A percentile compares a stretch with the other conserved stretches of the same genome.
These are phyloP conservation scores for Microdochium nivale DNA, from an alignment of 2,329 filamentous ascomycete species.

Conservation along the genomic window DNA sequence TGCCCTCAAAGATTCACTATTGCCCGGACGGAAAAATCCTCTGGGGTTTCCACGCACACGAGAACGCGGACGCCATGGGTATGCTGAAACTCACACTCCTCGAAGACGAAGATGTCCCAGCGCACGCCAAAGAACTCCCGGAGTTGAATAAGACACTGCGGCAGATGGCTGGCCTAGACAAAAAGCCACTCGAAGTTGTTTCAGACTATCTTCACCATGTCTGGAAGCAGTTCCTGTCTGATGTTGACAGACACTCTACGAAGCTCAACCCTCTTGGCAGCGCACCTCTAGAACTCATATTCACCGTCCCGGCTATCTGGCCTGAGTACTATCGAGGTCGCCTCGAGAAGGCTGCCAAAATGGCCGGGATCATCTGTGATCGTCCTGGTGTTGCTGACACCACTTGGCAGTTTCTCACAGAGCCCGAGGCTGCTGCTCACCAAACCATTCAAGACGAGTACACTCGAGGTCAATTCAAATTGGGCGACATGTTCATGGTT, in stretches of 20 bases:
- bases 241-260: not conserved
- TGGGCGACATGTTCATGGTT: not conserved
- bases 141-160: too few relatives aligned
- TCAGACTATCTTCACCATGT: not conserved
- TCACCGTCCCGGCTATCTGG: not conserved
- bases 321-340: not conserved
- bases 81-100: not conserved
- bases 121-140: too few relatives aligned
- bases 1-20: not conserved
- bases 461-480: not conserved
- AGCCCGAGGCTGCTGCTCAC: not conserved
- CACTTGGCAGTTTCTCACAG: not conserved
- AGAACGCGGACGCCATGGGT: not conserved
- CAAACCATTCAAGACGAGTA: not conserved
- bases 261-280: not conserved
- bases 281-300: not conserved
- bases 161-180: too few relatives aligned
- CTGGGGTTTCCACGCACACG: not conserved
- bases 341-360: not conserved
- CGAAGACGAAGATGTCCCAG: not conserved
- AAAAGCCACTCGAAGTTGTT: not conserved
- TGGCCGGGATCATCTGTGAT: not conserved
- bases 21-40: not conserved
- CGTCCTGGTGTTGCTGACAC: not conserved
- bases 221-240: not conserved